Base-by-base conservation (phyloP, 768 basidiomycete species). In the Vishniacozyma victoriae region DNA sequence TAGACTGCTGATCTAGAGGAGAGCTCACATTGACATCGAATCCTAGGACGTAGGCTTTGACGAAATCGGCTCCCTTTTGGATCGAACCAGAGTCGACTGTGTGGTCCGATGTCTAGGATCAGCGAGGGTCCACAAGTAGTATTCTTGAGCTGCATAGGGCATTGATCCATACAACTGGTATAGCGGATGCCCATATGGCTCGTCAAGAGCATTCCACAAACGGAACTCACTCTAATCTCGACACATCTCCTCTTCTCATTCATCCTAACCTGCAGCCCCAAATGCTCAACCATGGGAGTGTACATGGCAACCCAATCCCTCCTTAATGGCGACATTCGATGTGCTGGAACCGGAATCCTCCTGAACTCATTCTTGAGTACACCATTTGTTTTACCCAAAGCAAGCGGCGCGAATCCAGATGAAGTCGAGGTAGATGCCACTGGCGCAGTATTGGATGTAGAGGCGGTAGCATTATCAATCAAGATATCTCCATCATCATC, bases 281-380 rank as follows among this genome's bases (percentile, higher is more conserved):
- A 76, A 57, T 95, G 85, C 76, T 99, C 93, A 3, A 93, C 92
- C 62, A 99, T 75, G 0, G 95, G 95, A 0, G 89, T 86, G 68
- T 97, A 96, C 49, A 96, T 82, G 67, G 86, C 87, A 41, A 93
- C 78, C 92, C 92, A 96, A 57, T 95, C 91, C 67, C 86, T 88
- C 75, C 95, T 93, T 45, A 97, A 73, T 2, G 95, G 95, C 9
- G 91, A 90, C 88, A 96, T 92, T 43, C 95, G 82, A 71, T 99
- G 95, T 7, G 90, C 90, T 12, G 95, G 95, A 70, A 99, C 86
- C 11, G 87, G 77, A 64, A 99, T 82, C 44, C 88, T 79, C 67
- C 93, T 77, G n/a, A 79, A 82, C 73, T 97, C 93, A 3, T 86
- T 83, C 70, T 84, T 88, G 49, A 84, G 75, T 9, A 77, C 71